phyloP scores from a whole-genome alignment of 1,139 yeast species.

The Zygoascus hellenicus region DNA sequence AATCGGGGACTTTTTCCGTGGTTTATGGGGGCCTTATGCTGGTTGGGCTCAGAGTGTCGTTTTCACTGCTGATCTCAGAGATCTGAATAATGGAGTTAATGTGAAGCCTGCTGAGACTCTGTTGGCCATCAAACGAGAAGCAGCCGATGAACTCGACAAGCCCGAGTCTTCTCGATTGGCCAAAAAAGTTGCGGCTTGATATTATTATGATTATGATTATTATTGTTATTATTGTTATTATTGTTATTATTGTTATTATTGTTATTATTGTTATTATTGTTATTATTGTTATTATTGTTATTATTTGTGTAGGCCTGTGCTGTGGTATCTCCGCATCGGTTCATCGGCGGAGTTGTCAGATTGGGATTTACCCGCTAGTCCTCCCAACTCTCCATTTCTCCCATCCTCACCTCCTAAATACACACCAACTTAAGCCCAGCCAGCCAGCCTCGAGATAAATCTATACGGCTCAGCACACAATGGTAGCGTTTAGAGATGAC shows the following conservation, averaged over 20 bases:
- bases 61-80: conserved; percentile 75
- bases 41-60: conserved; percentile 98
- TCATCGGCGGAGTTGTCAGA: no score
- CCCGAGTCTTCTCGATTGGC: background rate
- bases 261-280: background rate
- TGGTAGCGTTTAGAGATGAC: conserved; percentile 61
- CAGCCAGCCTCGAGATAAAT: no score
- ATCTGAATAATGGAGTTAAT: conserved; percentile 34
- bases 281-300: no score
- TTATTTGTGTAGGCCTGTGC: no score
- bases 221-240: background rate
- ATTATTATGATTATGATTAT: background rate
- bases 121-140: background rate
- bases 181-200: conserved; percentile 5
- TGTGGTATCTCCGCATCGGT: no score
- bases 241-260: background rate
- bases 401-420: no score
- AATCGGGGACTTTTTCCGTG: conserved; percentile 56
- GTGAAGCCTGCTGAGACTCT: background rate
- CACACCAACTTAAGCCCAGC: no score
- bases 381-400: no score
- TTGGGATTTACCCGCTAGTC: no score
- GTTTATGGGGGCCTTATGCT: conserved; percentile 83
- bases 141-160: background rate
- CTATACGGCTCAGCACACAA: conserved; percentile 19